Percentiles rank a stretch among this genome's conserved stretches.
phyloP scores from a whole-genome alignment of 768 basidiomycete species.

The Tulasnella sp. region DNA sequence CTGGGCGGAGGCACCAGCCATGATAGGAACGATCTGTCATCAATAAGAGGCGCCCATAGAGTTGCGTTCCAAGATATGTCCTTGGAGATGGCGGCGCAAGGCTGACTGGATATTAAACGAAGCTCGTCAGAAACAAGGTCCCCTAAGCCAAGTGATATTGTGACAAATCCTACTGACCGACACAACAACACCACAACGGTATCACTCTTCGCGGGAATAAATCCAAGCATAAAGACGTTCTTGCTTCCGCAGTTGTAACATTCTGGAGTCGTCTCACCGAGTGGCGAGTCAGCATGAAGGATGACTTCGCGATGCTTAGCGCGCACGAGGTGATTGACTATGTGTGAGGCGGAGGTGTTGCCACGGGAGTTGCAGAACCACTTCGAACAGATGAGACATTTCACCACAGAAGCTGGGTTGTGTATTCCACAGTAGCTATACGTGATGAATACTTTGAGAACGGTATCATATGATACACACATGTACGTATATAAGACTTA shows the following conservation, averaged over 20 bases:
- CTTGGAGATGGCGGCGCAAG: constrained; percentile 91
- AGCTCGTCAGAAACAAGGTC: neutral
- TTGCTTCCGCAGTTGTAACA: constrained; percentile 99
- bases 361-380: constrained; percentile 99
- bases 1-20: constrained; percentile 98
- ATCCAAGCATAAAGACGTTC: constrained; percentile 98
- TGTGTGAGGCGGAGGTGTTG: constrained; percentile 96
- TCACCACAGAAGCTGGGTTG: constrained; percentile 93
- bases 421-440: constrained; percentile 94
- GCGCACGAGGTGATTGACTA: constrained; percentile 97
- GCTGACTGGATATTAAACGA: constrained; percentile 55
- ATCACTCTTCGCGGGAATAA: constrained; percentile 98
- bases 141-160: neutral
- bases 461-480: constrained; percentile 6
- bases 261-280: constrained; percentile 96
- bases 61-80: constrained; percentile 98
- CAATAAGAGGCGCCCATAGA: constrained; percentile 96
- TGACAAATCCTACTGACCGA: constrained; percentile 76
- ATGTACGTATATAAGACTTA: constrained; percentile 29
- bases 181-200: constrained; percentile 96
- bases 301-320: constrained; percentile 99
- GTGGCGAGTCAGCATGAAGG: constrained; percentile 84
- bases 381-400: constrained; percentile 81
- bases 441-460: constrained; percentile 3
- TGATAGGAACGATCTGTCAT: constrained; percentile 96